phyloP scores from a whole-genome alignment of 345 rosid genomes.

The Rhodamnia argentea region DNA sequence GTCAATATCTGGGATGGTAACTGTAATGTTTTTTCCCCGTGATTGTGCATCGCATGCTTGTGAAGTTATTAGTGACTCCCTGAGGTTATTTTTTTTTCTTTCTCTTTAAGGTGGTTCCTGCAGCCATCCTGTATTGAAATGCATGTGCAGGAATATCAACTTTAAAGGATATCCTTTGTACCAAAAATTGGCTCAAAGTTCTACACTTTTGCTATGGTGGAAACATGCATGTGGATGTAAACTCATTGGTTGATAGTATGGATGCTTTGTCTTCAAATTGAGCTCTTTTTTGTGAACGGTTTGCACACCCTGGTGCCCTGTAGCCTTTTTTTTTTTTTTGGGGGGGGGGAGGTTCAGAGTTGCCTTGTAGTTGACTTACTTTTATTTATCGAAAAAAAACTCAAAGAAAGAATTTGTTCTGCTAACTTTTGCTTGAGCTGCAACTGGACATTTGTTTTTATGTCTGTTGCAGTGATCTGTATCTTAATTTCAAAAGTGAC shows the following conservation, averaged over 20 bases:
- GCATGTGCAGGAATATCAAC: background rate
- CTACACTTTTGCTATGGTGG: background rate
- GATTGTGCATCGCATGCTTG: background rate
- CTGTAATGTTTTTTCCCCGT: background rate
- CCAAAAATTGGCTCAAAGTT: background rate
- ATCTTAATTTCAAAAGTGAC: background rate
- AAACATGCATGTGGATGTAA: background rate
- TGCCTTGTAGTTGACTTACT: background rate
- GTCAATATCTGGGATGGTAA: background rate
- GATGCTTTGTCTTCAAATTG: background rate
- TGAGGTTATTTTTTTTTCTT: background rate
- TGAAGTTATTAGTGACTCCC: background rate
- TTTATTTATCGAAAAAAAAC: background rate
- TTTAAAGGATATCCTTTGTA: background rate
- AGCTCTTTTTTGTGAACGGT: background rate
- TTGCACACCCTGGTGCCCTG: background rate
- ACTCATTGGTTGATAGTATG: background rate
- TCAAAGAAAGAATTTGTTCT: background rate
- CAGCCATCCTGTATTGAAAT: background rate
- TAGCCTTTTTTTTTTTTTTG: no score
- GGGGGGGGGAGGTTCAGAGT: no score
- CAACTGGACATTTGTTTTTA: background rate
- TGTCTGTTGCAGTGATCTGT: background rate
- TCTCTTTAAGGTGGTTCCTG: background rate
- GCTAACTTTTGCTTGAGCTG: background rate